Conservation (phyloP, 371 early-diverging fungal species). For the Apophysomyces variabilis region DNA sequence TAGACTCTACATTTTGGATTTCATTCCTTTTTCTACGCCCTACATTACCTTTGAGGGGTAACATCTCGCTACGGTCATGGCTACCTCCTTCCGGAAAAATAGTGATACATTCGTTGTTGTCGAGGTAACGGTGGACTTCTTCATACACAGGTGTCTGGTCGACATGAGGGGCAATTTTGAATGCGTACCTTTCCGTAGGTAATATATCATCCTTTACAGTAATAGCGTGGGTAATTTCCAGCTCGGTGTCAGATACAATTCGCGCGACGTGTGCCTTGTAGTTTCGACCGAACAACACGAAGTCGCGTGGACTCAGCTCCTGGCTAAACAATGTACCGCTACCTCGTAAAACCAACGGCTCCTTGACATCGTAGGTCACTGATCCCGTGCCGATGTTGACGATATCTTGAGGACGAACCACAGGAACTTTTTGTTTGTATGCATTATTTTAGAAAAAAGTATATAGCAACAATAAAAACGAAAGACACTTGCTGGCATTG, state of each 20-base stretch:
- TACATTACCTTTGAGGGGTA: conserved; percentile 85
- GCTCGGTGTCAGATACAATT: conserved; percentile 82
- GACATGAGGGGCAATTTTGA: conserved; percentile 82
- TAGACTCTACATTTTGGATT: no score
- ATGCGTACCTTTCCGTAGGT: conserved; percentile 27
- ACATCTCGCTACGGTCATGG: conserved; percentile 94
- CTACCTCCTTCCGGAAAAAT: conserved; percentile 98
- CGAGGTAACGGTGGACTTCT: conserved; percentile 78
- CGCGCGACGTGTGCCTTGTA: conserved; percentile 74
- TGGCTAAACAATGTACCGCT: conserved; percentile 71
- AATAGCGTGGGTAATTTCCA: conserved; percentile 55
- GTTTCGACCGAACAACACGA: conserved; percentile 65
- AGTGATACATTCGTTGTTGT: conserved; percentile 83
- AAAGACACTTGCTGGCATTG: conserved; percentile 61
- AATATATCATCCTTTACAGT: neutral
- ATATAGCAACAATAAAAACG: neutral
- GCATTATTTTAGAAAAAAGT: neutral
- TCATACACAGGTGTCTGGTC: conserved; percentile 88
- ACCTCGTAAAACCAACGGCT: conserved; percentile 71
- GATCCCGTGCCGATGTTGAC: conserved; percentile 73
- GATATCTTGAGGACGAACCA: conserved; percentile 91
- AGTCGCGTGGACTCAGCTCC: conserved; percentile 66
- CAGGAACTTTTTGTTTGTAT: conserved; percentile 72
- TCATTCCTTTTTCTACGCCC: no score
- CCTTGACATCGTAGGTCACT: conserved; percentile 66